Evolutionary conservation across 495 filamentous ascomycete genomes (phyloP).

Genomic region (Friedmanniomyces endolithicus): DNA sequence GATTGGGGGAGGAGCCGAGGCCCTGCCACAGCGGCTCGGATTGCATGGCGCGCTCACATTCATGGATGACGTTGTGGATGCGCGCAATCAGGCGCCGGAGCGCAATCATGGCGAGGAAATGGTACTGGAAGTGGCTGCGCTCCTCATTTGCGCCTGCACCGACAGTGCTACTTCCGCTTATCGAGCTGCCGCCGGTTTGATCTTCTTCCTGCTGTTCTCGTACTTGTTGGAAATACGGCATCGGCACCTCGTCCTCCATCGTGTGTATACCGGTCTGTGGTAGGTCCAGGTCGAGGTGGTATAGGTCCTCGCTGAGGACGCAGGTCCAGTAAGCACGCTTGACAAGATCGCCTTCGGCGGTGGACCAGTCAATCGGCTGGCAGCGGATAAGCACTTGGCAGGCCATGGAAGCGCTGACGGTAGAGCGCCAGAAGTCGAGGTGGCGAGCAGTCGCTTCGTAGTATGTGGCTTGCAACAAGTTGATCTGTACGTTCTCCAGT

Average conservation of each 20-base stretch:
- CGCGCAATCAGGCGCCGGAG: conserved; percentile 39
- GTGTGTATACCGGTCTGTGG: conserved; percentile 42
- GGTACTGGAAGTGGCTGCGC: conserved; percentile 37
- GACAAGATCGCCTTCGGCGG: conserved; percentile 37
- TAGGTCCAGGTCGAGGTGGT: conserved; percentile 45
- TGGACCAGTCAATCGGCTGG: conserved; percentile 38
- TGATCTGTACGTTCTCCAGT: conserved; percentile 46
- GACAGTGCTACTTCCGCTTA: background rate
- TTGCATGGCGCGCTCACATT: conserved; percentile 30
- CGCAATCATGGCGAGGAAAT: conserved; percentile 47
- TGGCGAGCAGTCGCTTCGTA: conserved; percentile 15
- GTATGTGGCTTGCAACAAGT: conserved; percentile 31
- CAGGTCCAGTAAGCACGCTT: conserved; percentile 48
- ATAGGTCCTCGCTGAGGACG: conserved; percentile 44
- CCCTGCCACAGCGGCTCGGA: conserved; percentile 10
- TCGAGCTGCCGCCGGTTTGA: conserved; percentile 1
- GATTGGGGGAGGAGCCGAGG: background rate
- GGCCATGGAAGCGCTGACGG: conserved; percentile 39
- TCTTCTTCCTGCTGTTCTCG: conserved; percentile 25
- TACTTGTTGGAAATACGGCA: conserved; percentile 40
- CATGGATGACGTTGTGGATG: conserved; percentile 38
- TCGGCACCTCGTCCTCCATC: conserved; percentile 37
- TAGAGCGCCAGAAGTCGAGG: conserved; percentile 48
- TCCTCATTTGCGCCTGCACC: background rate
- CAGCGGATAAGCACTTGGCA: conserved; percentile 41